Conservation (phyloP, 2,329 filamentous ascomycete species). For the Diaporthe vaccinii region DNA sequence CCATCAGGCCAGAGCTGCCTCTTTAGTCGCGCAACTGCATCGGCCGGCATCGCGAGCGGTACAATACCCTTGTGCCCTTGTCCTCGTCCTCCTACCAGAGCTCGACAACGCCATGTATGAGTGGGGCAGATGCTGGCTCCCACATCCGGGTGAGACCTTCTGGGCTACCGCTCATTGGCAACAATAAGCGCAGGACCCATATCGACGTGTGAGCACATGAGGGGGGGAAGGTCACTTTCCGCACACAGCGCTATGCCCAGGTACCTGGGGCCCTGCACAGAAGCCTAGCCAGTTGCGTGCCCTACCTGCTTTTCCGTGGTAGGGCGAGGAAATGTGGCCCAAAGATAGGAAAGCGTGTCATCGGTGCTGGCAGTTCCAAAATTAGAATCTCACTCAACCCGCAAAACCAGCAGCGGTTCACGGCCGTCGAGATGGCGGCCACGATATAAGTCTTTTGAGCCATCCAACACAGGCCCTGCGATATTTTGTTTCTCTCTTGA, state of each 20-base stretch:
- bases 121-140: conserved; percentile 49
- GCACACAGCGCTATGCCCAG: conserved; percentile 23
- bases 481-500: conserved; percentile 58
- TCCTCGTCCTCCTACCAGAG: conserved; percentile 41
- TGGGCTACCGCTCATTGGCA: conserved; percentile 46
- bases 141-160: conserved; percentile 49
- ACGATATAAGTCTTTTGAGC: conserved; percentile 70
- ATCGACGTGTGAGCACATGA: conserved; percentile 39
- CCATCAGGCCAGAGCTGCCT: conserved; percentile 47
- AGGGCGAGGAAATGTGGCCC: conserved; percentile 46
- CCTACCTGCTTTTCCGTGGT: conserved; percentile 43
- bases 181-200: conserved; percentile 47
- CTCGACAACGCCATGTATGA: conserved; percentile 40
- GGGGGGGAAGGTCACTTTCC: conserved; percentile 36
- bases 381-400: conserved; percentile 59
- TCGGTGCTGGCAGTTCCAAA: conserved; percentile 50
- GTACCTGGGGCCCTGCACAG: conserved; percentile 30
- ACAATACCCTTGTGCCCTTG: conserved; percentile 39
- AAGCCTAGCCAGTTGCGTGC: conserved; percentile 42
- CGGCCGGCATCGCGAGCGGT: conserved; percentile 35
- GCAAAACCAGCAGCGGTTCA: conserved; percentile 46
- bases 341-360: conserved; percentile 57
- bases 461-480: conserved; percentile 55
- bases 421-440: conserved; percentile 59
- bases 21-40: conserved; percentile 50